phyloP scores from a whole-genome alignment of 2,329 filamentous ascomycete genomes.

The Lachnellula occidentalis region DNA sequence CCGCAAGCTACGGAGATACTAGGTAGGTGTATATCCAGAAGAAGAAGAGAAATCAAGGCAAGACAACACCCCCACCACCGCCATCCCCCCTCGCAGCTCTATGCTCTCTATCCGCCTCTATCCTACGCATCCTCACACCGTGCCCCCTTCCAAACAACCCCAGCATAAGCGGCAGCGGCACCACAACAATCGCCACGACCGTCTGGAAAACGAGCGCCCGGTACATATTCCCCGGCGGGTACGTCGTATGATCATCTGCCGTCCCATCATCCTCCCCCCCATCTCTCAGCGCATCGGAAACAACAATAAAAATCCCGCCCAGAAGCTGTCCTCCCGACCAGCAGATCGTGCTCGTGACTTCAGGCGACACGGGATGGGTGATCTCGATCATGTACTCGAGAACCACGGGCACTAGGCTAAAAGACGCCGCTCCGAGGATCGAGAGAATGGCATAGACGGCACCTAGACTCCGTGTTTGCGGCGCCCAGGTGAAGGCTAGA shows the following conservation, averaged over 20 bases:
- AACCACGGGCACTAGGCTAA: conserved; percentile 75
- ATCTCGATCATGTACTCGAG: conserved; percentile 86
- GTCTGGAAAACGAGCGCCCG: conserved; percentile 73
- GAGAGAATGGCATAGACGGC: conserved; percentile 72
- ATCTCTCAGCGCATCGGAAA: conserved; percentile 69
- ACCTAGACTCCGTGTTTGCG: conserved; percentile 46
- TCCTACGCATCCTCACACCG: conserved; percentile 45
- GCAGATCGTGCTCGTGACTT: conserved; percentile 75
- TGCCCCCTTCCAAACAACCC: conserved; percentile 62
- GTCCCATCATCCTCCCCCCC: conserved; percentile 30
- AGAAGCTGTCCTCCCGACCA: conserved; percentile 85
- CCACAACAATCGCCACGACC: conserved; percentile 57
- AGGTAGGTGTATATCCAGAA: too few species aligned
- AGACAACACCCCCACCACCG: background rate
- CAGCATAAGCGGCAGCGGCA: conserved; percentile 63
- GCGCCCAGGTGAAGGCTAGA: conserved; percentile 77
- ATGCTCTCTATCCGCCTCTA: conserved; percentile 34
- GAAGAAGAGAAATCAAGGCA: background rate
- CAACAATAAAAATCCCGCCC: conserved; percentile 77
- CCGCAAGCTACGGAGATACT: too few species aligned
- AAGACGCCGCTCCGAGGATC: conserved; percentile 72
- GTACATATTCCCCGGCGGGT: conserved; percentile 67
- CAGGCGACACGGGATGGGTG: conserved; percentile 79
- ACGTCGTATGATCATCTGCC: conserved; percentile 35
- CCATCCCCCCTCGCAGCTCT: background rate